Percentiles rank a stretch among this genome's conserved stretches.
phyloP scores from a whole-genome alignment of 768 basidiomycete genomes.

The Boletus fagicola region DNA sequence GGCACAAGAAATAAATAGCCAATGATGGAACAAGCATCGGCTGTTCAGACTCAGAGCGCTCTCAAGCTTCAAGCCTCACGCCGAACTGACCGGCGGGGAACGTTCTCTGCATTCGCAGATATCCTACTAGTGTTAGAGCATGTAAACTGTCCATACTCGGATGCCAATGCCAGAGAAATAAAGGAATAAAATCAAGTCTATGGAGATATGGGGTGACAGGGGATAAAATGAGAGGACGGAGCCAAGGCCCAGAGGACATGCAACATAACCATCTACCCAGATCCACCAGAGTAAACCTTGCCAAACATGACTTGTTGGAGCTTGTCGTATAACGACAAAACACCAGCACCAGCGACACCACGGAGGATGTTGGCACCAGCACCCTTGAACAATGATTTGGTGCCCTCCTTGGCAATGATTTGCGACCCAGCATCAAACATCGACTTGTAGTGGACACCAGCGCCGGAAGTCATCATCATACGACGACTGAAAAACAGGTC shows the following conservation, averaged over 20 bases:
- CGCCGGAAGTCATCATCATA: conserved; percentile 99
- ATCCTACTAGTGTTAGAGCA: conserved; percentile 26
- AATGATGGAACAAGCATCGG: neutral
- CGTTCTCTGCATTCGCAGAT: conserved; percentile 18
- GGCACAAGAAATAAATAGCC: neutral
- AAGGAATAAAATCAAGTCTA: conserved; percentile 37
- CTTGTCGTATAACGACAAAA: conserved; percentile 98
- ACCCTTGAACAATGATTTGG: conserved; percentile 97
- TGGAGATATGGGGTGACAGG: conserved; percentile 24
- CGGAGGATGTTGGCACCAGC: conserved; percentile 95
- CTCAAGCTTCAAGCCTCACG: neutral
- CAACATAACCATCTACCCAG: conserved; percentile 22
- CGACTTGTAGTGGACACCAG: conserved; percentile 94
- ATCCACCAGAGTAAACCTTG: conserved; percentile 98
- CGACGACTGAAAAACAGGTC: conserved; percentile 73
- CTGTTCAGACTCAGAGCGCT: neutral
- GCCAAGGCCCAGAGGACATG: conserved; percentile 28
- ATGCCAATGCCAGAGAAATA: conserved; percentile 21
- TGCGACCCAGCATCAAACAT: conserved; percentile 97
- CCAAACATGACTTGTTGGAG: conserved; percentile 94
- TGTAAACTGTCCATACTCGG: conserved; percentile 22
- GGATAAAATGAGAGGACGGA: conserved; percentile 32
- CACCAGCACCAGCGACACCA: conserved; percentile 99
- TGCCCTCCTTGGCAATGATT: conserved; percentile 94
- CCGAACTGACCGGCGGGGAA: neutral